Evolutionary conservation across 2,329 filamentous ascomycete species (phyloP), one percentile per base, ranked within the genome.

Genomic region (Aspergillus tamarii): DNA sequence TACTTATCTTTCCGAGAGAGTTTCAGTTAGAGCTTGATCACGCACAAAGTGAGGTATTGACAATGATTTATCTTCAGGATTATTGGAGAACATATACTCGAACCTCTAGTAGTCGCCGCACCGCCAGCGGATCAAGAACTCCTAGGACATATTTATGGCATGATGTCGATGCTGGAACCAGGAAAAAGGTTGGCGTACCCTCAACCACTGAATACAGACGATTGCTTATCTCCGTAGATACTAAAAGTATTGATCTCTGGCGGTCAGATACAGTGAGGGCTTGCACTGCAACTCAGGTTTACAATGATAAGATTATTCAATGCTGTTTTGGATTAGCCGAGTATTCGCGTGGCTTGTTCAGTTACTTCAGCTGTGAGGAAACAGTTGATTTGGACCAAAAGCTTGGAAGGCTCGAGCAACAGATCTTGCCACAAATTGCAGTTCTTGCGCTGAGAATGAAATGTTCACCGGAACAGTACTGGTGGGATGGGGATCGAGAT

Each of bases 251-350:
- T 7, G 14, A 12, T 10, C 4, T 34, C n/a, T 64, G 64, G 64
- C 60, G 23, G 19, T 56, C 64, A 21, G 43, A 64, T 54, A 64
- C 61, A n/a, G 19, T 59, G 16, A 46, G 46, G 36, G 57, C 61
- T 12, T 63, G 63, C 53, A 26, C 28, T 26, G 30, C 7, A 30
- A 30, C 26, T 19, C 48, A 28, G 28, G 46, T 12, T n/a, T 26
- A 26, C 9, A 34, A 16, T 9, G 26, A 39, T 36, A 21, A 16
- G 9, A 19, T 46, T 11, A 21, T 12, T 28, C 48, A 28, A 16
- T 4, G 45, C 14, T 63, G 34, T 28, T 11, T 12, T 16, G 8
- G 6, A 9, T 10, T 59, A 5, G 32, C 19, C 26, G 48, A 34
- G n/a, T 26, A 39, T 32, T 19, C 61, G 7, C 32, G 26, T 21